Evolutionary conservation across 1,284 basidiomycete genomes (phyloP).

Genomic region (Puccinia brachypodii): DNA sequence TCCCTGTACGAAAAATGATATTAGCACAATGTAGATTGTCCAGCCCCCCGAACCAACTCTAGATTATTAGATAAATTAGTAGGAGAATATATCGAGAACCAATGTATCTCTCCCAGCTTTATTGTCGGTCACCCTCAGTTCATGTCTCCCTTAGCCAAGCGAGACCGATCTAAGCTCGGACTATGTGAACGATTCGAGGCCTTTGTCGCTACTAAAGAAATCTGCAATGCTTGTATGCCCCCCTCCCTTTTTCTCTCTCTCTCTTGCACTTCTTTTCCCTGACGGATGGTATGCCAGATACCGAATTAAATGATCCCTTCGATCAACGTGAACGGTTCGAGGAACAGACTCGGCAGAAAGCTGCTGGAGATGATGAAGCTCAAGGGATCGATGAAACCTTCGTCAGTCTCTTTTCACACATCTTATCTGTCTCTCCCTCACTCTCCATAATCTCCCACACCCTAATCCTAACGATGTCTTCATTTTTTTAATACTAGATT

Average conservation of each 20-base stretch:
- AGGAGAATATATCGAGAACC: constrained; percentile 93
- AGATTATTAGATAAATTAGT: constrained; percentile 89
- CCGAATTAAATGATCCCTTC: constrained; percentile 97
- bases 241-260: not conserved
- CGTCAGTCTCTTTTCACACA: constrained; percentile 58
- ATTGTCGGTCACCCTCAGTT: constrained; percentile 98
- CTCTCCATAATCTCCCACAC: not conserved
- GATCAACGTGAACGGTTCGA: constrained; percentile 95
- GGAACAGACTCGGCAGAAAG: constrained; percentile 88
- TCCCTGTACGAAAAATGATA: too few species aligned
- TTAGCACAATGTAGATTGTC: constrained; percentile 94
- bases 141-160: constrained; percentile 98
- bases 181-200: constrained; percentile 98
- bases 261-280: constrained; percentile 52
- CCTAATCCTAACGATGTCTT: not conserved
- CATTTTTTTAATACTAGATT: constrained; percentile 49
- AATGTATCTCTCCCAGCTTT: constrained; percentile 95
- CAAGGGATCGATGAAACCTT: constrained; percentile 95
- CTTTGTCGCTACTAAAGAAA: constrained; percentile 97
- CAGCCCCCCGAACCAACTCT: constrained; percentile 92
- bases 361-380: constrained; percentile 94
- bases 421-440: not conserved
- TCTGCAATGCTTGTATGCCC: constrained; percentile 70
- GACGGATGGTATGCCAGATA: constrained; percentile 61
- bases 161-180: constrained; percentile 86